These are phyloP conservation scores for Rhizophora mangle DNA, from an alignment of 345 rosid genomes.

Conservation along the genomic window DNA sequence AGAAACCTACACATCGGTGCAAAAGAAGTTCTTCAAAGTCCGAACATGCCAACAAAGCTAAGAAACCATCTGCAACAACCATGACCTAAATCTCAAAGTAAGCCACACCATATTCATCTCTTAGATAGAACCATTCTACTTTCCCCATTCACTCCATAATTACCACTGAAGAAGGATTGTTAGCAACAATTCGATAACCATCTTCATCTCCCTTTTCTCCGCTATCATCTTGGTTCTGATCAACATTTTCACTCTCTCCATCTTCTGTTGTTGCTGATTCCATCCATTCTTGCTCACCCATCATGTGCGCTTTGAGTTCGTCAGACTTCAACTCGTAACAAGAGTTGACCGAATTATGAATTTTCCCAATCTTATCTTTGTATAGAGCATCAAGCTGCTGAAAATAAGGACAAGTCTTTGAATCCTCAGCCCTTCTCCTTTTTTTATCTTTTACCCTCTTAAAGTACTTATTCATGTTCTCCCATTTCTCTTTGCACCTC, in stretches of 20 bases:
- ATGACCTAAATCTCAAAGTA: conserved; percentile 15
- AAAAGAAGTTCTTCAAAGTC: conserved; percentile 13
- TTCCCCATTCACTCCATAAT: conserved; percentile 28
- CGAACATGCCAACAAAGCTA: conserved; percentile 9
- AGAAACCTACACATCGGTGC: conserved; percentile 11
- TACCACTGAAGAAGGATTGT: conserved; percentile 33
- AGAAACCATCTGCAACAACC: conserved; percentile 10
- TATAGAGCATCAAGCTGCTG: conserved; percentile 58
- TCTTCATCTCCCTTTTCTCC: conserved; percentile 26
- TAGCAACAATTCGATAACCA: conserved; percentile 26
- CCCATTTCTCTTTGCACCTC: conserved; percentile 41
- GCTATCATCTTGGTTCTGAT: conserved; percentile 32
- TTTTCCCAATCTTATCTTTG: conserved; percentile 44
- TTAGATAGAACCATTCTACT: not conserved
- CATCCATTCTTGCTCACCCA: conserved; percentile 32
- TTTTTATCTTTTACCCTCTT: conserved; percentile 35
- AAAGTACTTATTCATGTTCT: conserved; percentile 40
- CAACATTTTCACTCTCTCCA: conserved; percentile 27
- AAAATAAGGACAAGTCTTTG: conserved; percentile 33
- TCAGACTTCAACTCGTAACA: conserved; percentile 41
- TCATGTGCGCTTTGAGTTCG: conserved; percentile 52
- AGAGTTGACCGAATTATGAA: conserved; percentile 20
- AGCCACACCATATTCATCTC: conserved; percentile 10
- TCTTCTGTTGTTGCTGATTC: conserved; percentile 35
- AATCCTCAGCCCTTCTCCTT: conserved; percentile 27